Evolutionary conservation across 2,329 filamentous ascomycete species (phyloP), one percentile per base, ranked within the genome.

Genomic region (Penicillium sp.): DNA sequence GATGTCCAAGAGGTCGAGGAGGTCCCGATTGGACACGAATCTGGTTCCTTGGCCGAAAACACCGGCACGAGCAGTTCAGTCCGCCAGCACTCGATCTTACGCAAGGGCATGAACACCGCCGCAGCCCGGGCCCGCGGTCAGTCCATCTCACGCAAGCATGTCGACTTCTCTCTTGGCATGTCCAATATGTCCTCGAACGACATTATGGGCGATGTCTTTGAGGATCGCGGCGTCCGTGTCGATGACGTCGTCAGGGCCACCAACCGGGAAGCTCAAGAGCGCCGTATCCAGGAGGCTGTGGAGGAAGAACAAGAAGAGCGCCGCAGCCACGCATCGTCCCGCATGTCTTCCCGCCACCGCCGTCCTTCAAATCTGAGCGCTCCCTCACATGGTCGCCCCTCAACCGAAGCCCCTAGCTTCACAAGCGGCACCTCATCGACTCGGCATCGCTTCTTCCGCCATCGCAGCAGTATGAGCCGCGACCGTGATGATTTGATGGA

Each of bases 101-200:
- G 85, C 55, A 81, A 80, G 55, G 78, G 80, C 19, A 78, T 78
- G 57, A 73, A 76, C 35, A 74, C 74, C 14, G 76, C 75, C n/a
- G 72, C 71, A 10, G 71, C 69, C n/a, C 81, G 85, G 11, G 73
- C 79, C 38, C 83, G 85, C 8, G 83, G 82, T 35, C 85, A 89
- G 65, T 85, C 86, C 0, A 75, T 86, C 8, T 81, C 84, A 0
- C 85, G 87, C 79, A 86, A 85, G 57, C 85, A 87, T 30, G 87
- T 90, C 33, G 89, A 91, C 71, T 91, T 91, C 75, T 90, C 87
- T 1, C 80, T 90, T 2, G 89, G 89, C 33, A 89, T 89, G 83
- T 82, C 79, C 37, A 82, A 84, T 48, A 79, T 88, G 43, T 82
- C 82, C 3, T 80, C 84, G 1, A 81, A 80, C 35, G 87, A 89